Evolutionary conservation across 495 filamentous ascomycete genomes (phyloP), one percentile per base, ranked within the genome.

Genomic region (Penicillium macrosclerotiorum): DNA sequence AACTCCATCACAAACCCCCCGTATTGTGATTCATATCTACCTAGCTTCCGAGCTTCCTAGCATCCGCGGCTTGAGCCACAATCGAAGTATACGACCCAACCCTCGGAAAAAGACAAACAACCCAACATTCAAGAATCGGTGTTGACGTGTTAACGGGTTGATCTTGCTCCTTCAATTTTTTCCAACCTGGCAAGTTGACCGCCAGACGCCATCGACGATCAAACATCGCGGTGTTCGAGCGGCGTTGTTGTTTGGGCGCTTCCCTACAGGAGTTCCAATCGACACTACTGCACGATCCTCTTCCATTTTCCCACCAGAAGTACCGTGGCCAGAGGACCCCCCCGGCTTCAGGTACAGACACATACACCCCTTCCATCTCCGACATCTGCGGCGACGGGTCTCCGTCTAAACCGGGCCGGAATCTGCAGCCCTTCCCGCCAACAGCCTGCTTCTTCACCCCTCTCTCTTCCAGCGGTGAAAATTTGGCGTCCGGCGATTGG

Each of bases 101-200:
- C n/a, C n/a, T n/a, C n/a, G n/a, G n/a, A n/a, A n/a, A n/a, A n/a
- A n/a, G n/a, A n/a, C n/a, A n/a, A n/a, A n/a, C n/a, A n/a, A n/a
- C n/a, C n/a, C n/a, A n/a, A n/a, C 5, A 5, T 42, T 43, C 38
- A 47, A 43, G 27, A 38, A 51, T 32, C 51, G 23, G 52, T 55
- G 52, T 55, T 39, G 52, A 55, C 52, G 52, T 55, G 52, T 55
- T 54, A 14, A 9, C 31, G 8, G 0, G n/a, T n/a, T n/a, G n/a
- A n/a, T 29, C 7, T 19, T 23, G 25, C 38, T 35, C 31, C 5
- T 37, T 12, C 5, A 20, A 14, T 19, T n/a, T n/a, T n/a, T n/a
- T n/a, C n/a, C n/a, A n/a, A n/a, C n/a, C n/a, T 24, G 19, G 8
- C 30, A 34, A 33, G 11, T 32, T 54, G 42, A 51, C 49, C 53